phyloP scores from a whole-genome alignment of 2,329 filamentous ascomycete species.

The Emericellopsis atlantica region DNA sequence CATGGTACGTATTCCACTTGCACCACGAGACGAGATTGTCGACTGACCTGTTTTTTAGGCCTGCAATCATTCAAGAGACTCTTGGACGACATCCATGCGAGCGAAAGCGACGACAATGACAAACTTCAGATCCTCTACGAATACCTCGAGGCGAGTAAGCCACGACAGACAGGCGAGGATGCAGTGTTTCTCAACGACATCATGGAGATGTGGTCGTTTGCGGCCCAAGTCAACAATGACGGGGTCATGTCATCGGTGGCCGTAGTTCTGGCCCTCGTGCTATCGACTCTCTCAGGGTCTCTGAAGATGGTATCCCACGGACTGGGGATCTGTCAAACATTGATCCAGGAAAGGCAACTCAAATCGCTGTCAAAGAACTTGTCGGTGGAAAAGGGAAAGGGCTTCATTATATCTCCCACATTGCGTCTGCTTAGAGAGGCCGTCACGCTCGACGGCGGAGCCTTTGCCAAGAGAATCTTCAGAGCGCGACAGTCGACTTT shows the following conservation, averaged over 20 bases:
- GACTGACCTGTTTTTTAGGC: slow-evolving; percentile 23
- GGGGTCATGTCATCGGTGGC: slow-evolving; percentile 68
- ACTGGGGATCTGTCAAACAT: slow-evolving; percentile 63
- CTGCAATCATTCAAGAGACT: slow-evolving; percentile 59
- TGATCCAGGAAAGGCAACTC: slow-evolving; percentile 70
- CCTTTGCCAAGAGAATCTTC: slow-evolving; percentile 66
- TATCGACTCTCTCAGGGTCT: slow-evolving; percentile 64
- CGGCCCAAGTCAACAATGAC: slow-evolving; percentile 67
- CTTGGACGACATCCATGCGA: slow-evolving; percentile 50
- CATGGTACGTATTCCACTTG: slow-evolving; percentile 37
- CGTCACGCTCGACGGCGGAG: slow-evolving; percentile 75
- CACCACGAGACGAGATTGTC: not conserved
- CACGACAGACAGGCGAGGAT: slow-evolving; percentile 27
- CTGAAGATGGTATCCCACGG: slow-evolving; percentile 67
- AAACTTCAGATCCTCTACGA: slow-evolving; percentile 51
- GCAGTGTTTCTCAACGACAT: slow-evolving; percentile 62
- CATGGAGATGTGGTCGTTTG: slow-evolving; percentile 81
- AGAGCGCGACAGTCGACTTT: slow-evolving; percentile 67
- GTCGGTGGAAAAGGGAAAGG: slow-evolving; percentile 69
- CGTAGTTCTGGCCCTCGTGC: slow-evolving; percentile 67
- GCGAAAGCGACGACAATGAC: slow-evolving; percentile 24
- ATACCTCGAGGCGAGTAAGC: slow-evolving; percentile 49
- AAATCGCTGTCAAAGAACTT: slow-evolving; percentile 71
- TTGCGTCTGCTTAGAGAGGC: slow-evolving; percentile 77
- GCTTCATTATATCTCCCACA: slow-evolving; percentile 79